Base-by-base conservation (phyloP, 495 filamentous ascomycete genomes). In the Amniculicola lignicola region DNA sequence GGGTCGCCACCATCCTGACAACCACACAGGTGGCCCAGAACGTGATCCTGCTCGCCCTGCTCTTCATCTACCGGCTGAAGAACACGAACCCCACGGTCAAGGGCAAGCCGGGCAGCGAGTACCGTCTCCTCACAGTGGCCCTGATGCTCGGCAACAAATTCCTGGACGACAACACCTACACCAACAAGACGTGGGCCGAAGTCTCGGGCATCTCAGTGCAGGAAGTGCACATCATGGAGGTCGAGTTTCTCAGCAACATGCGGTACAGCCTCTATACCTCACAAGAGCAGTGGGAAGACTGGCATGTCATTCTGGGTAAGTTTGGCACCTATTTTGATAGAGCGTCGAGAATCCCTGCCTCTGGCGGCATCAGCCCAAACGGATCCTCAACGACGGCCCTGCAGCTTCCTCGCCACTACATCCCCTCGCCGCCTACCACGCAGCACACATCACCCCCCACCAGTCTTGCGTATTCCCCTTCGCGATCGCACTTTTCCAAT, bases 91-190 rank as follows among this genome's bases (percentile, higher is more conserved):
- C 91, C 0, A 80, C 74, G 0, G 90, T 96, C 4, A 86, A 88
- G 60, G 94, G 93, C 27, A 90, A 90, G 64, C 83, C 85, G 31
- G 94, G 94, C 1, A 99, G 94, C 64, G 93, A 97, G 71, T 97
- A 90, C 66, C 77, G 94, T n/a, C 73, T 99, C 31, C 79, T 99
- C 58, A 97, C 92, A 0, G 90, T 97, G 48, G 94, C 94, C 12
- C 74, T 99, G 68, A 99, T 99, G 94, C 75, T 99, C 37, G 93
- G 91, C 52, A 99, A 97, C 72, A 99, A 99, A 77, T 99, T 96
- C 65, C 74, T 99, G 59, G 94, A 99, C 67, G 94, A 99, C 66
- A 99, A 97, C 69, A 97, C 94, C 1, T 99, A 97, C 72, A 97
- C 94, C 46, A 99, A 99, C 76, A 96, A 97, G 76, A 97, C 94